These are phyloP conservation scores for Serendipita sp. DNA, from an alignment of 768 basidiomycete genomes.

Conservation along the genomic window DNA sequence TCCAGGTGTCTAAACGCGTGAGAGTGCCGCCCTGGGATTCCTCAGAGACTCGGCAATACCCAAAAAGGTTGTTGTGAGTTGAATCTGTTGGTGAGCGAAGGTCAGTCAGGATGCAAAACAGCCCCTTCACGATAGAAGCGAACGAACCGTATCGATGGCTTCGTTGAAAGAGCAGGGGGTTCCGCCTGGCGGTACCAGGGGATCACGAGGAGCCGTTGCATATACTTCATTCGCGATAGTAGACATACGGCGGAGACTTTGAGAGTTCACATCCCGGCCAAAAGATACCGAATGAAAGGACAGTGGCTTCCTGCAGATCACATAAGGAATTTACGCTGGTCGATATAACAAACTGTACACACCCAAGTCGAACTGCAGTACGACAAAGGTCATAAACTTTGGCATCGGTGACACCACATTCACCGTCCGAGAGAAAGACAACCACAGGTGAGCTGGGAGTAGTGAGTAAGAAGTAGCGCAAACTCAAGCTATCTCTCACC, in stretches of 20 bases:
- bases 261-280: constrained; percentile 20
- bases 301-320: constrained; percentile 29
- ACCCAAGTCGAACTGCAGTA: constrained; percentile 32
- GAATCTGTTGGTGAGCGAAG: constrained; percentile 23
- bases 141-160: constrained; percentile 35
- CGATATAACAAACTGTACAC: neutral
- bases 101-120: neutral
- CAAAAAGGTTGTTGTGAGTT: constrained; percentile 41
- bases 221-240: constrained; percentile 34
- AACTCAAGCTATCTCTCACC: constrained; percentile 18
- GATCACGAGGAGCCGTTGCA: constrained; percentile 27
- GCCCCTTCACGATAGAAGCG: neutral
- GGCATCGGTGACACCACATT: constrained; percentile 25
- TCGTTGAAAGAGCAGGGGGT: constrained; percentile 31
- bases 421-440: constrained; percentile 43
- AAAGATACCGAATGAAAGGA: constrained; percentile 46
- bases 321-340: neutral
- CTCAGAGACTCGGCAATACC: constrained; percentile 41
- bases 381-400: constrained; percentile 28
- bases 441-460: constrained; percentile 30
- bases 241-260: constrained; percentile 32
- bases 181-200: constrained; percentile 20
- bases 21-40: constrained; percentile 29
- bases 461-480: constrained; percentile 3
- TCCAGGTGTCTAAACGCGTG: neutral